Evolutionary conservation across 2,329 filamentous ascomycete species (phyloP).

Genomic region (Periconia sp.): DNA sequence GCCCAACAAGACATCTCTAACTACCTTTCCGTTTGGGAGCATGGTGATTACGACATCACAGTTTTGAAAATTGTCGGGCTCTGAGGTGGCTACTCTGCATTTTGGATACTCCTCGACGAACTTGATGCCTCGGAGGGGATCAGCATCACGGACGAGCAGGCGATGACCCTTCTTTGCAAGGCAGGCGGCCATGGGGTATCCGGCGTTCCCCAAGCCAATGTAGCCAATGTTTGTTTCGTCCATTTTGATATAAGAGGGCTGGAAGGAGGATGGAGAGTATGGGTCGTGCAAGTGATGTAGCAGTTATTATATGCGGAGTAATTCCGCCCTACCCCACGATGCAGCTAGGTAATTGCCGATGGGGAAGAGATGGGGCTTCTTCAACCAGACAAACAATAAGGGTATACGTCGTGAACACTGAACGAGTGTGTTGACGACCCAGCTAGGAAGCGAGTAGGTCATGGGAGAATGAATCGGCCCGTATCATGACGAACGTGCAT

Average conservation of each 20-base stretch:
- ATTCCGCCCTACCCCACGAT: constrained; percentile 27
- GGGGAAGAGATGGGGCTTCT: constrained; percentile 8
- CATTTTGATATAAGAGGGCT: constrained; percentile 11
- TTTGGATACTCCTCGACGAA: constrained; percentile 26
- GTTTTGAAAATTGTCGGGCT: constrained; percentile 19
- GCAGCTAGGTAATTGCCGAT: constrained; percentile 15
- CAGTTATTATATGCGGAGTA: constrained; percentile 10
- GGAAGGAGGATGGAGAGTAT: not conserved
- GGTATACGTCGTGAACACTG: no score
- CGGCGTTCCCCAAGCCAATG: constrained; percentile 26
- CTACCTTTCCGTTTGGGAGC: constrained; percentile 23
- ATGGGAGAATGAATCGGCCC: no score
- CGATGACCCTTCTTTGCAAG: constrained; percentile 23
- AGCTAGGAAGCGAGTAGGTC: no score
- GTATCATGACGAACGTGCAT: no score
- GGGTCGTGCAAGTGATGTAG: not conserved
- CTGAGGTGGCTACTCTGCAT: constrained; percentile 18
- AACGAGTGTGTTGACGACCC: no score
- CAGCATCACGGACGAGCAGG: constrained; percentile 24
- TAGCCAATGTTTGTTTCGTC: constrained; percentile 19
- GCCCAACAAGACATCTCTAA: constrained; percentile 19
- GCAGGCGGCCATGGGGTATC: constrained; percentile 27
- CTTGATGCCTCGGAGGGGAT: constrained; percentile 19
- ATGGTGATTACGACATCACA: constrained; percentile 27
- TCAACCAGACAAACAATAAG: no score